Evolutionary conservation across 208 protist species (phyloP).

Genomic region (Borovskyia barvae): DNA sequence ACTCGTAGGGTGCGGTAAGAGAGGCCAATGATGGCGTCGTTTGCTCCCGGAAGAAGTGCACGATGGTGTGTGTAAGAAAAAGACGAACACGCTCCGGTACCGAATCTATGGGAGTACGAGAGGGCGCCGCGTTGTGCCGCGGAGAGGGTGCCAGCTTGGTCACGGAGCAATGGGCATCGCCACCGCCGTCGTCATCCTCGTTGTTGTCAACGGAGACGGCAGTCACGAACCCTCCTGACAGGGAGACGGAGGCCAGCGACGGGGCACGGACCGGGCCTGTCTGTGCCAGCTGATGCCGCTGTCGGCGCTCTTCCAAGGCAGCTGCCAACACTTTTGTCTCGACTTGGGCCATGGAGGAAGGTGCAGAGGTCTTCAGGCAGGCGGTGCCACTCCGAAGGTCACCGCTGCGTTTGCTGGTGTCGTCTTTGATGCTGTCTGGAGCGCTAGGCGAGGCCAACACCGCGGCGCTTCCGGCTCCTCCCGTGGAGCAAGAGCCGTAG

Average conservation of each 20-base stretch:
- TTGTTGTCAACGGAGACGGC: neutral
- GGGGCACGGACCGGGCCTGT: neutral
- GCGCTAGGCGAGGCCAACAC: neutral
- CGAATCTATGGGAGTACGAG: neutral
- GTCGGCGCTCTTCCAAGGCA: slow-evolving; percentile 6
- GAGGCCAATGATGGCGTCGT: neutral
- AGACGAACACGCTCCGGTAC: slow-evolving; percentile 20
- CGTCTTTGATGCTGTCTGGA: neutral
- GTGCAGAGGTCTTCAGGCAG: neutral
- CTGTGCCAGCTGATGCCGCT: slow-evolving; percentile 15
- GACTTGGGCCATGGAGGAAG: slow-evolving; percentile 22
- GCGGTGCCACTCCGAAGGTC: neutral
- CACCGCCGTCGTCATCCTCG: neutral
- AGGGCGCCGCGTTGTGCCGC: neutral
- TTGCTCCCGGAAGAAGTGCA: slow-evolving; percentile 25
- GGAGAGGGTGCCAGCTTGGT: neutral
- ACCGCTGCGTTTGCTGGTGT: neutral
- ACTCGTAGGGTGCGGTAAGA: neutral
- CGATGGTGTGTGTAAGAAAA: slow-evolving; percentile 22
- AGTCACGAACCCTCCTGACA: neutral
- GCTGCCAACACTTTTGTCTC: slow-evolving; percentile 14
- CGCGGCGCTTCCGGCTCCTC: too few relatives aligned
- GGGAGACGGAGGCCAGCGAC: slow-evolving; percentile 4
- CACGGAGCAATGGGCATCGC: neutral
- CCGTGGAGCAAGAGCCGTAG: slow-evolving; percentile 10